Evolutionary conservation across 2,329 filamentous ascomycete genomes (phyloP).

Genomic region (Clonostachys rosea): DNA sequence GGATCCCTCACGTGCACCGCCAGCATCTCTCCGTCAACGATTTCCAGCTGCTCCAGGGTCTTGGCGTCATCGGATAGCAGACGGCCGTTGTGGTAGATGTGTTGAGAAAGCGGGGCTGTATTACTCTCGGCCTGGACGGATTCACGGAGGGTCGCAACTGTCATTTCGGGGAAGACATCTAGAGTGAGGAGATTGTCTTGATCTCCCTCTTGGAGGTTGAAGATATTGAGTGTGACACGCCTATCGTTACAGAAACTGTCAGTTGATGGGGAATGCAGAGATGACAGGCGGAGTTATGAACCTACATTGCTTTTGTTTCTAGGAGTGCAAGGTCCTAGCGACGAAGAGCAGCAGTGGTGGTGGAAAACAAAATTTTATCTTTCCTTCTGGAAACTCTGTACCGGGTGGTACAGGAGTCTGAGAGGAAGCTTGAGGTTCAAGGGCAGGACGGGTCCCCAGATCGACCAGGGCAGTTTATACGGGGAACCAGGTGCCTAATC

Average conservation of each 20-base stretch:
- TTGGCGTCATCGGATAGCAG: conserved; percentile 73
- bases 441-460: too few relatives aligned
- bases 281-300: too few relatives aligned
- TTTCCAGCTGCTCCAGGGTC: conserved; percentile 75
- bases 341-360: too few relatives aligned
- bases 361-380: too few relatives aligned
- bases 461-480: too few relatives aligned
- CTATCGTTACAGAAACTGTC: conserved; percentile 33
- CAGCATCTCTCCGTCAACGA: conserved; percentile 89
- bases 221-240: conserved; percentile 85
- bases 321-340: too few relatives aligned
- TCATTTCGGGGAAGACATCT: conserved; percentile 79
- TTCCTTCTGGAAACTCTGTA: too few relatives aligned
- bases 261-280: too few relatives aligned
- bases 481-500: too few relatives aligned
- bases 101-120: conserved; percentile 68
- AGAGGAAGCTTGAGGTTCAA: too few relatives aligned
- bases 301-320: too few relatives aligned
- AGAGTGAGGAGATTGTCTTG: conserved; percentile 76
- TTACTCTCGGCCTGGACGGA: conserved; percentile 80
- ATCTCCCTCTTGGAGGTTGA: conserved; percentile 61
- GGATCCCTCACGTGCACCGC: conserved; percentile 72
- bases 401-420: too few relatives aligned
- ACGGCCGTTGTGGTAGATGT: conserved; percentile 86
- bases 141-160: conserved; percentile 78